Evolutionary conservation across 106 monocot genomes (phyloP).

Genomic region (Allium sativum): DNA sequence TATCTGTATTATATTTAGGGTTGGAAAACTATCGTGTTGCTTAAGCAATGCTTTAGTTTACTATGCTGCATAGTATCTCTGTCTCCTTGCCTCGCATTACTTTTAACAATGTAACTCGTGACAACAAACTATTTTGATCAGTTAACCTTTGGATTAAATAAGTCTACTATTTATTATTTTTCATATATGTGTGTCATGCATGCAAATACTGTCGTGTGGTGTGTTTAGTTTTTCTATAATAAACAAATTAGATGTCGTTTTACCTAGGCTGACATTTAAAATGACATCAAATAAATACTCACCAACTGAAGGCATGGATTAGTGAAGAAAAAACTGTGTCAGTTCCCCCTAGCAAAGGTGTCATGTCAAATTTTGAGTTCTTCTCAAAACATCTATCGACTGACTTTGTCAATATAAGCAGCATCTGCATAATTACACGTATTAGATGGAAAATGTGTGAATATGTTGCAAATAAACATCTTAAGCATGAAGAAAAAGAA

Average conservation of each 20-base stretch:
- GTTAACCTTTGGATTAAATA: neutral
- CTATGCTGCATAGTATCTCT: too few relatives aligned
- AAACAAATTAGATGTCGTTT: too few relatives aligned
- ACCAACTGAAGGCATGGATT: conserved; percentile 90
- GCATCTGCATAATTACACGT: conserved; percentile 52
- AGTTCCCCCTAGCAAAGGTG: conserved; percentile 91
- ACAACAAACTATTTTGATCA: too few relatives aligned
- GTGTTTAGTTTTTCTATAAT: too few relatives aligned
- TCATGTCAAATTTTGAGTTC: conserved; percentile 96
- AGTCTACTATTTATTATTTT: neutral
- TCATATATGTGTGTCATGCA: too few relatives aligned
- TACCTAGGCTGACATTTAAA: too few relatives aligned
- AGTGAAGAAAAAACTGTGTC: conserved; percentile 87
- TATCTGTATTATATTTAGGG: too few relatives aligned
- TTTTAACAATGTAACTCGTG: too few relatives aligned
- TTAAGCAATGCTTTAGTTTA: too few relatives aligned
- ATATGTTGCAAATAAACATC: neutral
- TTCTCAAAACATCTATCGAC: conserved; percentile 95
- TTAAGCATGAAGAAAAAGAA: neutral
- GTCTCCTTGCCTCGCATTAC: too few relatives aligned
- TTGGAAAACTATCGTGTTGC: too few relatives aligned
- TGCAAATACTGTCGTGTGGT: too few relatives aligned
- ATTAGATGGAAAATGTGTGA: conserved; percentile 4
- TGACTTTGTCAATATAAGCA: conserved; percentile 93
- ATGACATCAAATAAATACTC: conserved; percentile 12